phyloP scores from a whole-genome alignment of 331 rosid genomes.

The Quercus tomentella region DNA sequence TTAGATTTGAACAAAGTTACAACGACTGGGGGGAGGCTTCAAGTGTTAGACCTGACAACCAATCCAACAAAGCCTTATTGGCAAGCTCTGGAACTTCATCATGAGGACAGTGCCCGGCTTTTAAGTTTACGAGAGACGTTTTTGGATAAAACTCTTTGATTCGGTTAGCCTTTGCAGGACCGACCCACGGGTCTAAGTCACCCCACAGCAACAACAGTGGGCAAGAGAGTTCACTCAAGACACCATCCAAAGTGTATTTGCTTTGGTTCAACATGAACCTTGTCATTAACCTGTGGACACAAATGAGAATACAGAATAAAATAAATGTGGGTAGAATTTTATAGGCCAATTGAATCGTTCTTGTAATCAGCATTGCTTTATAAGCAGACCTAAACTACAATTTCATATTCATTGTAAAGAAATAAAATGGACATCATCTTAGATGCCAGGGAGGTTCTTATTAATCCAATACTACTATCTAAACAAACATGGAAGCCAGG shows the following conservation, averaged over 20 bases:
- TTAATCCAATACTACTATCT: not conserved
- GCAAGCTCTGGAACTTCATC: constrained; percentile 82
- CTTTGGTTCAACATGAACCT: constrained; percentile 74
- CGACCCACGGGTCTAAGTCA: constrained; percentile 95
- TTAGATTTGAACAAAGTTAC: not conserved
- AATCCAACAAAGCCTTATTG: constrained; percentile 68
- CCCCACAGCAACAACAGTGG: constrained; percentile 86
- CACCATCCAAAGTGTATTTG: constrained; percentile 68
- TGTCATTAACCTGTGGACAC: constrained; percentile 67
- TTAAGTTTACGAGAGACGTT: constrained; percentile 60
- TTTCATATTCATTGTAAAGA: not conserved
- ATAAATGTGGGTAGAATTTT: not conserved
- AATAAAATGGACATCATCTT: not conserved
- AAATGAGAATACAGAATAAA: not conserved
- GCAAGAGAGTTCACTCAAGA: constrained; percentile 62
- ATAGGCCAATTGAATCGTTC: not conserved
- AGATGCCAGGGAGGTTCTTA: not conserved
- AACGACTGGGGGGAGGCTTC: constrained; percentile 43
- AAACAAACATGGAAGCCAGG: not conserved
- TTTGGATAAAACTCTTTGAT: constrained; percentile 77
- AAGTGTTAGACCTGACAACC: constrained; percentile 51
- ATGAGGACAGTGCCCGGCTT: constrained; percentile 92
- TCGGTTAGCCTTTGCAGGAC: constrained; percentile 73
- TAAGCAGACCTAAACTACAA: not conserved
- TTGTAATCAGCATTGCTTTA: constrained; percentile 1